Conservation (phyloP, 345 rosid genomes). For the Leavenworthia alabamica region DNA sequence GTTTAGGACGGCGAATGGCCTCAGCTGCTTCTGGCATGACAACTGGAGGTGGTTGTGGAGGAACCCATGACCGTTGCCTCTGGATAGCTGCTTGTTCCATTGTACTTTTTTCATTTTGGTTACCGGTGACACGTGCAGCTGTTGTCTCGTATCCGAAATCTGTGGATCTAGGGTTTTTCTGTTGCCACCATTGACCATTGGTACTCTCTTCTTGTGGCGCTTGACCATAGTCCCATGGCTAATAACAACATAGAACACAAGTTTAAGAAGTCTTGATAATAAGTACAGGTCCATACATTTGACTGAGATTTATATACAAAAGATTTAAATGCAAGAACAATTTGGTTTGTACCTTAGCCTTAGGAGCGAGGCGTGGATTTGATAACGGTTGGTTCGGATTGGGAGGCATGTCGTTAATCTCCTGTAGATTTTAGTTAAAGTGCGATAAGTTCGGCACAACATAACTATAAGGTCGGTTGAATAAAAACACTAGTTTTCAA, state of each 20-base stretch:
- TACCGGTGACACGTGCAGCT: slow-evolving; percentile 24
- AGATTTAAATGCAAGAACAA: not conserved
- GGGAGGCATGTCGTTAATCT: slow-evolving; percentile 81
- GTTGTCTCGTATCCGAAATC: slow-evolving; percentile 57
- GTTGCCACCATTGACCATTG: slow-evolving; percentile 69
- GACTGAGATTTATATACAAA: not conserved
- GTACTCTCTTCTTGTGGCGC: slow-evolving; percentile 38
- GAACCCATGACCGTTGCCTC: slow-evolving; percentile 70
- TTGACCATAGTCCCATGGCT: slow-evolving; percentile 82
- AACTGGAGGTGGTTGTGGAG: slow-evolving; percentile 92
- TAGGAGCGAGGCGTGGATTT: slow-evolving; percentile 67
- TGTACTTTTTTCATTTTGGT: slow-evolving; percentile 33
- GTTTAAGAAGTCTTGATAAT: not conserved
- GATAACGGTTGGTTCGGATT: slow-evolving; percentile 71
- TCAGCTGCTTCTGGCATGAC: slow-evolving; percentile 91
- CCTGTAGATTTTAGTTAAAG: slow-evolving; percentile 40
- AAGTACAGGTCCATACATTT: not conserved
- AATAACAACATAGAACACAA: not conserved
- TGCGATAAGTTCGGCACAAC: not conserved
- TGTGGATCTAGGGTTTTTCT: slow-evolving; percentile 50
- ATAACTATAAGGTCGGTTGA: not conserved
- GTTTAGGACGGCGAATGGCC: slow-evolving; percentile 83
- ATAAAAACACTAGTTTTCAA: not conserved
- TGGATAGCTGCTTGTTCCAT: slow-evolving; percentile 36
- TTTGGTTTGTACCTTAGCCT: slow-evolving; percentile 54